Base-by-base conservation (phyloP, 2,329 filamentous ascomycete genomes). In the Colletotrichum cordylinicola region DNA sequence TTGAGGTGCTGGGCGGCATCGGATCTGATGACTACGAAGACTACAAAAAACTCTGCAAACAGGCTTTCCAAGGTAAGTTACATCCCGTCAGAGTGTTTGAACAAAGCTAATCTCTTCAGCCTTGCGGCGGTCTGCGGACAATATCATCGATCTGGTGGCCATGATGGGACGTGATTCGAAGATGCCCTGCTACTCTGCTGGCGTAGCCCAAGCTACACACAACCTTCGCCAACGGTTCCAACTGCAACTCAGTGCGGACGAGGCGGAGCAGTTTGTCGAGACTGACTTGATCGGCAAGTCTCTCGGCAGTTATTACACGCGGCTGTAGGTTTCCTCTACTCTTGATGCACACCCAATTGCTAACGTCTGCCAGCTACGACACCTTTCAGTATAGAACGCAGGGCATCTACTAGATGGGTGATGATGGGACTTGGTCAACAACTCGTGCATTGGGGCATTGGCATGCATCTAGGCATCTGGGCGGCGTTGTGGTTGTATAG, bases 381-480 rank as follows among this genome's bases (percentile, higher is more conserved):
- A 95, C 94, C 77, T 96, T 96, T 87, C 94, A 96, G 87, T 96
- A 96, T 86, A 92, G 95, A 81, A 96, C 95, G 43, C 94, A 96
- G 85, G 95, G 94, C 79, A 96, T 96, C 85, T 96, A 96, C 85
- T 96, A 90, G 80, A 77, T 70, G 73, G 76, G 72, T 58, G 24
- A 48, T 43, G 67, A 66, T 16, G 56, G 43, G 39, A 35, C 61
- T 67, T 67, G 65, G 55, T 64, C 66, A 71, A 39, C 52, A 16
- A 56, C 66, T 70, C 66, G 61, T 75, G 61, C 74, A 70, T 71
- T 67, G 72, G 52, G 74, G 70, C 67, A 37, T 62, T 71, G 66
- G 39, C 61, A 66, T 71, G 72, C 72, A 76, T 76, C 72, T 70
- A 67, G 60, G 72, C 74, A 76, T 76, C 72, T 76, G 74, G 74